A percentile compares a stretch with the other conserved stretches of the same genome.
Evolutionary conservation across 805 yeast genomes (phyloP).

Genomic region (Millerozyma miso): DNA sequence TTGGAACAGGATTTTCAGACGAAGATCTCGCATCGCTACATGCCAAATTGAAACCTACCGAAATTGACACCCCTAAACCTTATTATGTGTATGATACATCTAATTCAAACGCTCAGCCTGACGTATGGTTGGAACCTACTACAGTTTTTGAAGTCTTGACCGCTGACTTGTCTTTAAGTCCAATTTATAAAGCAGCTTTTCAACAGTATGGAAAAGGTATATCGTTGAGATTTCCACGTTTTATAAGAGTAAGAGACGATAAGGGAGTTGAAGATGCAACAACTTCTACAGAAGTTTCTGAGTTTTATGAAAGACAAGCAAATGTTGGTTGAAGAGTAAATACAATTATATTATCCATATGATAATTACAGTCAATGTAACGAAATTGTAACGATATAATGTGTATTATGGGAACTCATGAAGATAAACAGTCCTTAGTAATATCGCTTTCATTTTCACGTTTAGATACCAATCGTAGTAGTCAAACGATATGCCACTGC

Average conservation of each 20-base stretch:
- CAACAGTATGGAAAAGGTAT: constrained; percentile 74
- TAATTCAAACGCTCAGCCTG: constrained; percentile 69
- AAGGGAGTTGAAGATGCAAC: constrained; percentile 86
- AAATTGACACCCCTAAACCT: constrained; percentile 57
- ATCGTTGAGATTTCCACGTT: constrained; percentile 85
- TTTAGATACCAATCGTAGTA: too few species aligned
- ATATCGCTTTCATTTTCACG: too few species aligned
- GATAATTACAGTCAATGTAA: background rate
- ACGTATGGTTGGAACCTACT: constrained; percentile 92
- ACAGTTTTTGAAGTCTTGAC: constrained; percentile 81
- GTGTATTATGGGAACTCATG: too few species aligned
- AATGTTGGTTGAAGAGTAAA: constrained; percentile 15
- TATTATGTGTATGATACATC: constrained; percentile 61
- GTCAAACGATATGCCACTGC: too few species aligned
- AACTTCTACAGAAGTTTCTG: constrained; percentile 75
- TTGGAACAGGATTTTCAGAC: constrained; percentile 95
- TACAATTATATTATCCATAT: background rate
- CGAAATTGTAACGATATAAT: background rate
- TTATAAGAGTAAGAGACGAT: constrained; percentile 79
- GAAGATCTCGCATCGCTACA: constrained; percentile 62
- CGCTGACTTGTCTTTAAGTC: constrained; percentile 87
- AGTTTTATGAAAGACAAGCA: constrained; percentile 75
- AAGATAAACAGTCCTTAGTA: too few species aligned
- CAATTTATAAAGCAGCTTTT: constrained; percentile 82
- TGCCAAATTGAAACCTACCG: constrained; percentile 63